Conservation (phyloP, 805 yeast genomes). For the Kluyveromyces nonfermentans region DNA sequence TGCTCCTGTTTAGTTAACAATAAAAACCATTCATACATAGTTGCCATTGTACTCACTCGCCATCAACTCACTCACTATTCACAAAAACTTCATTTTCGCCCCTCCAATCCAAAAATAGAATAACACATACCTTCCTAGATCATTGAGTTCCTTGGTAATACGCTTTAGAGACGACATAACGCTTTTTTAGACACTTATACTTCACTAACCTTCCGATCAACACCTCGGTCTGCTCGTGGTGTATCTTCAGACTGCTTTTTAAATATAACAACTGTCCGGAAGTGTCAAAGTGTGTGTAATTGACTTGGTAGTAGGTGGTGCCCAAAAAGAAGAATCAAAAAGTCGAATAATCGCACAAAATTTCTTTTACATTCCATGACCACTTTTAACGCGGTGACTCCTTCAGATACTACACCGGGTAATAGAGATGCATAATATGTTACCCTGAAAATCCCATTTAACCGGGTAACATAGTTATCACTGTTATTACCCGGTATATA, state of each 20-base stretch:
- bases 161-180: slow-evolving; percentile 68
- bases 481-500: too few relatives aligned
- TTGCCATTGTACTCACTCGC: too few relatives aligned
- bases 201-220: background rate
- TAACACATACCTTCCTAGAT: slow-evolving; percentile 76
- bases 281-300: background rate
- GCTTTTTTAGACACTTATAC: background rate
- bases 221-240: background rate
- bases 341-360: background rate
- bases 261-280: background rate
- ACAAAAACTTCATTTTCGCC: too few relatives aligned
- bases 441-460: too few relatives aligned
- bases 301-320: too few relatives aligned
- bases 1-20: too few relatives aligned
- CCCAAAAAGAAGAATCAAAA: background rate
- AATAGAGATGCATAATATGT: too few relatives aligned
- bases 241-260: background rate
- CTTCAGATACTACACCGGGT: background rate
- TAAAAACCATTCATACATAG: too few relatives aligned
- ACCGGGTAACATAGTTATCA: too few relatives aligned
- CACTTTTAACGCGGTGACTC: background rate
- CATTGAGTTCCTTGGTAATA: slow-evolving; percentile 90
- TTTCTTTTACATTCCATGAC: background rate
- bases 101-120: background rate
- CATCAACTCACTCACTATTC: background rate